Evolutionary conservation across 106 monocot genomes (phyloP).

Genomic region (Apostasia shenzhenica): DNA sequence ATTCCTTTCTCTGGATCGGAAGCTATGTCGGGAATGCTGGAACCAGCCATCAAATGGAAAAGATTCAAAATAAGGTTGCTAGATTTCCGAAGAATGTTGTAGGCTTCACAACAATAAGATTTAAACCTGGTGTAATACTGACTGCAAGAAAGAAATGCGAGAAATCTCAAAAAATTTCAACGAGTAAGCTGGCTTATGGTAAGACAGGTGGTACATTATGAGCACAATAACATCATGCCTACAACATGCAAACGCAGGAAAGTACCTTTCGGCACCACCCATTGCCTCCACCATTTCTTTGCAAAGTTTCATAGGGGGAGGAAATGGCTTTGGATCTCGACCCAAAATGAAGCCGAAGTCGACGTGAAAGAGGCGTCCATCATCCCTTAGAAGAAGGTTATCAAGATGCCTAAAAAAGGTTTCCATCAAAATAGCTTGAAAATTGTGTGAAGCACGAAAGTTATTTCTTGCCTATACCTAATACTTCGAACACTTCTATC

Average conservation of each 20-base stretch:
- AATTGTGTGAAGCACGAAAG: too few relatives aligned
- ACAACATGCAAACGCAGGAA: neutral
- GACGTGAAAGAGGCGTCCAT: slow-evolving; percentile 96
- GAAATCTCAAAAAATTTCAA: neutral
- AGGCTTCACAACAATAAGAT: slow-evolving; percentile 98
- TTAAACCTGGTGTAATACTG: slow-evolving; percentile 98
- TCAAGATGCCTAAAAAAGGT: slow-evolving; percentile 71
- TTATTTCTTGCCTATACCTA: too few relatives aligned
- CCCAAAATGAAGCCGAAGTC: slow-evolving; percentile 97
- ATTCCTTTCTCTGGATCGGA: slow-evolving; percentile 93
- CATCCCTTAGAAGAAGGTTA: slow-evolving; percentile 91
- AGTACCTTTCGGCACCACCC: slow-evolving; percentile 93
- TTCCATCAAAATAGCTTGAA: too few relatives aligned
- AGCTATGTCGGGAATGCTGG: slow-evolving; percentile 85
- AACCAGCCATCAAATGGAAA: slow-evolving; percentile 85
- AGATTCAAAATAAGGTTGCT: slow-evolving; percentile 95
- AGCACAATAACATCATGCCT: neutral
- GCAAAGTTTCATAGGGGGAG: slow-evolving; percentile 98
- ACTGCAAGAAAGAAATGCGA: slow-evolving; percentile 28
- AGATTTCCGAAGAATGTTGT: slow-evolving; percentile 94
- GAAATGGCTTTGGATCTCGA: slow-evolving; percentile 97
- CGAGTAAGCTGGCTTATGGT: neutral
- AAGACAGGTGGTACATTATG: neutral
- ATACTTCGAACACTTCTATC: too few relatives aligned
- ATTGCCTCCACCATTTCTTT: slow-evolving; percentile 99